Conservation (phyloP, 78 protist species). For the slime mould (Dictyostelium discoideum) region DNA sequence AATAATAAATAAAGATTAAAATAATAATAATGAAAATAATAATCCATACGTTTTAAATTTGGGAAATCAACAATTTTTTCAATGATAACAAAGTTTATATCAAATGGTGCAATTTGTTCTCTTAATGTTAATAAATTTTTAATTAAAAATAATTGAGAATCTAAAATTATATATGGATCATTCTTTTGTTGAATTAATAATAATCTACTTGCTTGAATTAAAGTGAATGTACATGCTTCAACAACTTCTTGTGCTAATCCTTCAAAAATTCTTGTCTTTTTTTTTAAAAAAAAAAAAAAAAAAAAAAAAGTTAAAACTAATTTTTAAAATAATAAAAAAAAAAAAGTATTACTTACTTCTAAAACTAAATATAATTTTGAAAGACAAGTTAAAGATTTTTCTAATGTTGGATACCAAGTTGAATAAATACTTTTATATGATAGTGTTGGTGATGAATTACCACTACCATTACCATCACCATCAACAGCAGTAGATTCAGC, state of each 20-base stretch:
- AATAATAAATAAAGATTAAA: no score
- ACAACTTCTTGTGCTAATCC: constrained; percentile 84
- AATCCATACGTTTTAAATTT: constrained; percentile 62
- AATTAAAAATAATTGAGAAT: constrained; percentile 76
- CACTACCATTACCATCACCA: background rate
- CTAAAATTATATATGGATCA: constrained; percentile 37
- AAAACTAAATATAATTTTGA: constrained; percentile 79
- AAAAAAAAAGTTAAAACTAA: background rate
- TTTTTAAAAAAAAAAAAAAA: no score
- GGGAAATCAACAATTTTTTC: constrained; percentile 81
- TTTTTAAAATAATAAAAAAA: background rate
- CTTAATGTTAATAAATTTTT: constrained; percentile 68
- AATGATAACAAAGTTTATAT: constrained; percentile 65
- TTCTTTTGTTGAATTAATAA: constrained; percentile 26
- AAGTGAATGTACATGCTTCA: constrained; percentile 65
- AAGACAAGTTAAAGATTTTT: constrained; percentile 73
- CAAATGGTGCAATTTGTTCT: constrained; percentile 86
- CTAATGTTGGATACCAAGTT: constrained; percentile 83
- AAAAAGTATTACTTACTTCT: constrained; percentile 19
- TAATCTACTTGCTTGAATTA: constrained; percentile 52
- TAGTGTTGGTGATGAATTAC: constrained; percentile 9
- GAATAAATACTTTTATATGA: constrained; percentile 43
- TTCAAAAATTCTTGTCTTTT: constrained; percentile 81
- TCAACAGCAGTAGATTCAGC: background rate
- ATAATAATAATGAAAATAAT: no score